Evolutionary conservation across 2,329 filamentous ascomycete species (phyloP), one percentile per base, ranked within the genome.

Genomic region (Ophiostoma populinum): DNA sequence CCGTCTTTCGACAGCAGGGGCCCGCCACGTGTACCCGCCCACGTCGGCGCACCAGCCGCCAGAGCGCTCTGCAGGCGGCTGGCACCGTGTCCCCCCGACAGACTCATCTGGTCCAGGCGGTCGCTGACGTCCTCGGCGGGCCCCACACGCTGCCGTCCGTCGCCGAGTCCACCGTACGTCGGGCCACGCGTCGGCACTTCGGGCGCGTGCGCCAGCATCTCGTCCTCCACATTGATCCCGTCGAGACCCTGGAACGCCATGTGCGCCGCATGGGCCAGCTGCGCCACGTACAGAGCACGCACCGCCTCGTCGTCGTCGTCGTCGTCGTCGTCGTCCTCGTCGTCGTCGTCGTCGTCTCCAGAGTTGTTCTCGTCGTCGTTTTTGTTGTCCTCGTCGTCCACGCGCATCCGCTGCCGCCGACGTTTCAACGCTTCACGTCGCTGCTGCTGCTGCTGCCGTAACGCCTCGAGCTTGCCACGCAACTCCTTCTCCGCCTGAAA

Each of bases 241-340:
- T 95, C 90, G n/a, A 98, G 67, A 0, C 75, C 69, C 51, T 90
- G 80, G 48, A 95, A 92, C 5, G 85, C 66, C 51, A 80, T 72
- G 54, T 94, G 82, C 3, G 76, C 69, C 47, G 68, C 72, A 43
- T 85, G 75, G 13, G 69, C 62, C 28, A 93, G 60, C 45, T 82
- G 74, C 1, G 85, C 74, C 19, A 93, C 61, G 49, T 92, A 74
- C 20, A 92, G 62, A 42, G 80, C 68, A 32, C 90, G 74, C 11
- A 85, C 67, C n/a, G 77, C 66, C 46, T 86, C 80, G 38, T 98
- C 90, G 48, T 95, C 90, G 30, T 76, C 73, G 30, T 76, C 57
- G 46, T 74, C 70, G 56, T 75, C 49, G 19, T 45, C 47, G 5
- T 35, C 40, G 58, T 43, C 57, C 13, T 39, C 38, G 5, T 39